Evolutionary conservation across 768 basidiomycete genomes (phyloP), one percentile per base, ranked within the genome.

Genomic region (Suillus subalutaceus): DNA sequence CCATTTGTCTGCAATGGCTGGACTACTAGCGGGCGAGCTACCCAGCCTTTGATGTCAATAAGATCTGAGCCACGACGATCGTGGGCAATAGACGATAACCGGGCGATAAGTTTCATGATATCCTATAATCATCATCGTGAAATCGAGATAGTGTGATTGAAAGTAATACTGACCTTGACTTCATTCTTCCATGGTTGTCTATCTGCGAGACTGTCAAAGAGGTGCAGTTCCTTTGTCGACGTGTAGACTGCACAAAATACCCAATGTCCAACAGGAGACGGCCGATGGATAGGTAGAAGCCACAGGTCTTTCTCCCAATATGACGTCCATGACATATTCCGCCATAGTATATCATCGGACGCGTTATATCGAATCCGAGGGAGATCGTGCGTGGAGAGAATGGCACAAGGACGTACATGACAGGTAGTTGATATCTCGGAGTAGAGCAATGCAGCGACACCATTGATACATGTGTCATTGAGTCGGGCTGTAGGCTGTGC

Each of bases 241-340:
- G 30, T 37, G 23, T 63, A 20, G 37, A 60, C 64, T 1, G 69
- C 65, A n/a, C 71, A 73, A 8, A 79, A 56, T 1, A 80, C 79
- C 78, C 78, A 80, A 61, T 81, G 79, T 8, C 69, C 57, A 7
- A 62, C 65, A 8, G n/a, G 12, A 0, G 46, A 68, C 1, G 63
- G 43, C 2, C 72, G 66, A 64, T 81, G 80, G 10, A 82, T 77
- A 0, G 80, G 81, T 3, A 82, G 15, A 9, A 81, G 75, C 79
- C 80, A 83, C 0, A 73, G 6, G 0, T 58, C 6, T 53, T 75
- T 77, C 1, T 40, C 26, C 80, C 79, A 81, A 58, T 72, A 83
- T 12, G 60, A 32, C 0, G 68, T 71, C 0, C 48, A 43, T 0
- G 30, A 35, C 0, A 58, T 69, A 5, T 62, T 59, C 0, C 62